Conservation (phyloP, 1,139 yeast genomes). For the Geotrichum restrictum region DNA sequence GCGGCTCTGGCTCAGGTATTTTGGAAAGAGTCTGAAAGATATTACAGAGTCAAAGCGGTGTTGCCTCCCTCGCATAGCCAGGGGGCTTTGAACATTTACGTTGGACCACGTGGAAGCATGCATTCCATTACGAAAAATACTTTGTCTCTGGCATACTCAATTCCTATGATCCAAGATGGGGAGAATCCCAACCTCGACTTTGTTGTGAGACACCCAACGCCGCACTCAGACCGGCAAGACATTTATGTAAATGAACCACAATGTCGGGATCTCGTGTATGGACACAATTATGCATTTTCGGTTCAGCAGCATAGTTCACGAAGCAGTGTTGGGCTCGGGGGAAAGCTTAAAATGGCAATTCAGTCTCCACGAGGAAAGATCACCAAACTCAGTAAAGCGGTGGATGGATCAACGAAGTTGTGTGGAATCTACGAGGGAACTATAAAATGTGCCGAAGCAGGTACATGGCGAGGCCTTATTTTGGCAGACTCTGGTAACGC, state of each 20-base stretch:
- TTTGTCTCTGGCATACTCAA: constrained; percentile 68
- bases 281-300: constrained; percentile 57
- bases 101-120: constrained; percentile 64
- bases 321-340: constrained; percentile 23
- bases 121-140: constrained; percentile 52
- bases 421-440: constrained; percentile 17
- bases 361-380: constrained; percentile 84
- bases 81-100: constrained; percentile 73
- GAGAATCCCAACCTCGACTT: constrained; percentile 35
- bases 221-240: constrained; percentile 47
- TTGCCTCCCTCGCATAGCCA: constrained; percentile 63
- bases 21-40: constrained; percentile 59
- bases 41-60: constrained; percentile 74
- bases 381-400: constrained; percentile 50
- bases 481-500: constrained; percentile 74
- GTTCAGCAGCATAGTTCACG: constrained; percentile 18
- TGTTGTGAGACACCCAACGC: constrained; percentile 22
- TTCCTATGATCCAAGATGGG: constrained; percentile 78
- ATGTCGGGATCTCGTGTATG: constrained; percentile 53
- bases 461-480: constrained; percentile 79
- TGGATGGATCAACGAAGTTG: constrained; percentile 6
- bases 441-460: constrained; percentile 36
- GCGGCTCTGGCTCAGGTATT: constrained; percentile 69
- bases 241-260: constrained; percentile 84
- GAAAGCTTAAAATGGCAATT: constrained; percentile 51